Evolutionary conservation across 2,329 filamentous ascomycete species (phyloP), one percentile per base, ranked within the genome.

Genomic region (Zopfia rhizophila): DNA sequence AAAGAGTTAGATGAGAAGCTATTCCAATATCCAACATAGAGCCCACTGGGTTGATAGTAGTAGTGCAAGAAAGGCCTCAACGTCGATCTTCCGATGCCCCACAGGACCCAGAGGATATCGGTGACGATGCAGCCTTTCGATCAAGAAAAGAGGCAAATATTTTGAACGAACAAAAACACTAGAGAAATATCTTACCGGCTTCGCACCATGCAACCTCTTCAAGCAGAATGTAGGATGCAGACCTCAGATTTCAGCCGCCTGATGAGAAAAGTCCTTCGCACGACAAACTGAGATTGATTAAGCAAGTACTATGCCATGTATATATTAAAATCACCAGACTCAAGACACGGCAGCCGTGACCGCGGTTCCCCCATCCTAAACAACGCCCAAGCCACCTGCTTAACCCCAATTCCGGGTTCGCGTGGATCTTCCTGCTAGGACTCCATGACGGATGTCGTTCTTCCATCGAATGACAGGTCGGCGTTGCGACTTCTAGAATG

Each of bases 331-430:
- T 8, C n/a, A 27, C n/a, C 24, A 27, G 8, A 27, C 8, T n/a
- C n/a, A 8, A 27, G 8, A 27, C 8, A 27, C 24, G 24, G 24
- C 8, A 8, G 24, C 18, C 38, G 42, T 24, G 16, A 19, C 35
- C 32, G 17, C 24, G 33, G 33, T 32, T 16, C 3, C 38, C 25
- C 22, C 21, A 6, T 17, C 29, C 18, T 22, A 27, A 8, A 8
- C n/a, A n/a, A 27, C 24, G n/a, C 24, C 24, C n/a, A 27, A 8
- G 24, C 24, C 23, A 32, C 22, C 16, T 32, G 4, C 14, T 12
- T 21, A 45, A 49, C 48, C 52, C 44, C 44, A 39, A 46, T 43
- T 49, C 48, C 52, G 38, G 48, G 51, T 45, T 46, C 40, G 36
- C 38, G 36, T 48, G 21, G 21, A 35, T 28, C 32, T 17, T 46